A percentile compares a stretch with the other conserved stretches of the same genome.
Evolutionary conservation across 2,329 filamentous ascomycete species (phyloP).

Genomic region (Penicillium sp.): DNA sequence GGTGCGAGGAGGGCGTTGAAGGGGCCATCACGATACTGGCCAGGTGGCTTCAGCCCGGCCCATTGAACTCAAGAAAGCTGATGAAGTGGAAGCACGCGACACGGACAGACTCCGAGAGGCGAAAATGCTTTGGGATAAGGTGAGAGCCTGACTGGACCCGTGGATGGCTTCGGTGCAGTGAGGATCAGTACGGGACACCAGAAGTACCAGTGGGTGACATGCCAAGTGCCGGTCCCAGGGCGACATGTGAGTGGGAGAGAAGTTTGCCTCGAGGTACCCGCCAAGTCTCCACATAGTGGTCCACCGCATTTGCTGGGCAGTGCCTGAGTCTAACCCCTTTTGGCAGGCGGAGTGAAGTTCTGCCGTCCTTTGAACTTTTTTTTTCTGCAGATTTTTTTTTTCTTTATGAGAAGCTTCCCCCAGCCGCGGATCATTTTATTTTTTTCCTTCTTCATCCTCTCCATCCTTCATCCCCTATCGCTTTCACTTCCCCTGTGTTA

Average conservation of each 20-base stretch:
- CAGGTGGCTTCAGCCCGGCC: slow-evolving; percentile 22
- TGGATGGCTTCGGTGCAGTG: neutral
- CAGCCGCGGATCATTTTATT: slow-evolving; percentile 27
- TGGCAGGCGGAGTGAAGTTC: slow-evolving; percentile 36
- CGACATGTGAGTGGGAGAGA: neutral
- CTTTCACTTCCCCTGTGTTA: slow-evolving; percentile 23
- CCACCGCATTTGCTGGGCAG: slow-evolving; percentile 12
- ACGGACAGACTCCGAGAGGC: neutral
- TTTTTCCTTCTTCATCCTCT: slow-evolving; percentile 23
- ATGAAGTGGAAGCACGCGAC: neutral
- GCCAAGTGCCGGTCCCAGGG: neutral
- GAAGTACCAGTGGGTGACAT: slow-evolving; percentile 5
- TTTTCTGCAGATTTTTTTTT: slow-evolving; percentile 30
- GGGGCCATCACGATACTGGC: slow-evolving; percentile 33
- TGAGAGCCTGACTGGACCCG: neutral
- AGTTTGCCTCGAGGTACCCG: slow-evolving; percentile 26
- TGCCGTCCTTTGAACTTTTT: slow-evolving; percentile 39
- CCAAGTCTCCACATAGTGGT: slow-evolving; percentile 15
- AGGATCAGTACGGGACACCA: slow-evolving; percentile 4
- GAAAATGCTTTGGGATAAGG: neutral
- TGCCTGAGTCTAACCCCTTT: slow-evolving; percentile 19
- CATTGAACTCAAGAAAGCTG: slow-evolving; percentile 24
- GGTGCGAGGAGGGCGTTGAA: slow-evolving; percentile 41
- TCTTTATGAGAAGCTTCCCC: slow-evolving; percentile 36
- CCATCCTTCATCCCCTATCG: slow-evolving; percentile 8